Evolutionary conservation across 345 rosid genomes (phyloP), one percentile per base, ranked within the genome.

Genomic region (Brassica cretica): DNA sequence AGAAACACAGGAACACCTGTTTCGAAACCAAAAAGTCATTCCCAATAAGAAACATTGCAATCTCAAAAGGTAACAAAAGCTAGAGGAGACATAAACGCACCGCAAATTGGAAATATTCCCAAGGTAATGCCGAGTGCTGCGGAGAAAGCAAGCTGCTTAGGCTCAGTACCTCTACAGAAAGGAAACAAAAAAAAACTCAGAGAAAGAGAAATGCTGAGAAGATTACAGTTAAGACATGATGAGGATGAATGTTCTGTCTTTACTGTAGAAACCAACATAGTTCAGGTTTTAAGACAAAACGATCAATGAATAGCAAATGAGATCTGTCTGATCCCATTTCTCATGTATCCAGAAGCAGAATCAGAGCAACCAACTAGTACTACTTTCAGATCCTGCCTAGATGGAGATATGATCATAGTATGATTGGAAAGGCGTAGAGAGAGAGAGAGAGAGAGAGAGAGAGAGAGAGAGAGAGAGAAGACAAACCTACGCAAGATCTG

Each of bases 31-130:
- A 74, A 1, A 27, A 27, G 30, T 27, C 3, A 60, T 37, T 60
- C 68, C 16, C 14, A 61, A 39, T 77, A 35, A 25, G 74, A 64
- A 60, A 62, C 65, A 73, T 62, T 62, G 27, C 61, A 74, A 74
- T 79, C 71, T 68, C 66, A 59, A 72, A 72, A 19, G 6, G 3
- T 8, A 25, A 27, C 12, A 25, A 29, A 41, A 19, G 25, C 10
- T 59, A 29, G 62, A 58, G 35, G 25, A 61, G 49, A 41, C n/a
- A 41, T 41, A 41, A 9, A 64, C 76, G 78, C 79, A 91, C 99
- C 99, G 37, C 97, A 93, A 35, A 95, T 89, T 1, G 98, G 99
- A 75, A 95, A 95, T 32, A 95, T 46, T 55, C 98, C 97, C 63
- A 95, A 56, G 14, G 96, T 90, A 63, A 90, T 75, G 30, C 99